Evolutionary conservation across 2,329 filamentous ascomycete genomes (phyloP), one percentile per base, ranked within the genome.

Genomic region (Aspergillus chevalieri): DNA sequence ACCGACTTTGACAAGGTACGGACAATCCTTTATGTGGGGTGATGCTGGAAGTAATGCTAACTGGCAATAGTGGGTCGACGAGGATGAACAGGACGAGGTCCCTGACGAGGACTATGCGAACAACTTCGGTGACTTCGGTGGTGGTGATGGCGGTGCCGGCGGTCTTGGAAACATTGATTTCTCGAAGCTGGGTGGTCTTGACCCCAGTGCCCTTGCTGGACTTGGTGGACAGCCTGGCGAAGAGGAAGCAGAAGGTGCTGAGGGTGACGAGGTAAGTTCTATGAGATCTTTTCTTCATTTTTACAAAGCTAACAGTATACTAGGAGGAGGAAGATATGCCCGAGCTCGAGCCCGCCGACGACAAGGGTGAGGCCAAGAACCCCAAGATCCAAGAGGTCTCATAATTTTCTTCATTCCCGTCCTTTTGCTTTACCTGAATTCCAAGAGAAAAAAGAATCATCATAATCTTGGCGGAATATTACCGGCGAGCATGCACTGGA

Each of bases 61-160:
- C 51, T 24, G n/a, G 22, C 48, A 42, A 38, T 52, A 85, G 82
- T 96, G 91, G 91, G 88, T 95, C 65, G 91, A 96, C 62, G 89
- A 96, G 82, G 91, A 98, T 68, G 93, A 98, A 82, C 93, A 98
- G 78, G 87, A 97, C 67, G 90, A 89, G 73, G 85, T 82, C 52
- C 78, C 82, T 44, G 89, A 94, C 57, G 90, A 95, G 49, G 91
- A 95, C 71, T 71, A 73, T 52, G 68, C 69, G 49, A 72, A 69
- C 63, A 69, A 73, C 57, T 71, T 74, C 60, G 85, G 81, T 57
- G 82, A 73, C 44, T 64, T 73, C 66, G 64, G 65, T 47, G 65
- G 63, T 14, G 62, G 59, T 34, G 51, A 57, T 26, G 61, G 54
- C 15, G 57, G 52, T 44, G 55, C 53, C 10, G 60, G 50, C n/a